Base-by-base conservation (phyloP, 495 filamentous ascomycete genomes). In the Oidiodendron maius region DNA sequence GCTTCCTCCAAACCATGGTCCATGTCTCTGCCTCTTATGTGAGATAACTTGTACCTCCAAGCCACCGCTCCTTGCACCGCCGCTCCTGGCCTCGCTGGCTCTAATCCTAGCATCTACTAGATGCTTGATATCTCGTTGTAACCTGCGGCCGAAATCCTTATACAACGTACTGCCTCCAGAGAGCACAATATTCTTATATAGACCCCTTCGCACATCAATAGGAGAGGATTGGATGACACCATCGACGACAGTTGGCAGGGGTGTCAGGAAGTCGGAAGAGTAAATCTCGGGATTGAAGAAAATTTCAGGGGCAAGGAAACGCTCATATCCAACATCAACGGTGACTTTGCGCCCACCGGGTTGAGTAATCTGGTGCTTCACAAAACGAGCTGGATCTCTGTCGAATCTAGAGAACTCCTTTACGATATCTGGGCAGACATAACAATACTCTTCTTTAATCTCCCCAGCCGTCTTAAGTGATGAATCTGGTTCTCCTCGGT, bases 271-370 rank as follows among this genome's bases (percentile, higher is more conserved):
- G 66, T 98, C 94, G 49, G 91, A 96, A 24, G 87, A 95, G 72
- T 95, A 96, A 60, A 97, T 97, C 72, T 98, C 93, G 26, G 93
- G 93, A 67, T 97, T 98, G 77, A 98, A 98, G 74, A 97, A 98
- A 55, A 98, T 98, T 66, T 98, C 93, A 36, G 93, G 93, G 2
- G 93, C 93, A 34, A 98, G 77, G 77, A 98, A 98, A 28, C 93
- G 88, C 64, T 98, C 93, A 69, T 98, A 98, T 34, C 93, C 93
- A 28, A 98, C 86, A 61, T 98, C 93, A 28, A 98, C 87, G 13
- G 71, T 80, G 9, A 91, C 81, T 51, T 83, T 83, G 51, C 84
- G 81, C 37, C 93, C 93, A 53, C 90, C 90, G n/a, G 87, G 87
- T 39, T 91, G 80, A 26, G 78, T 82, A 13, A 95, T 87, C 17